Percentiles rank a stretch among this genome's conserved stretches.
These are phyloP conservation scores for Peltaster fructicola DNA, from an alignment of 2,329 filamentous ascomycete genomes.

Conservation along the genomic window DNA sequence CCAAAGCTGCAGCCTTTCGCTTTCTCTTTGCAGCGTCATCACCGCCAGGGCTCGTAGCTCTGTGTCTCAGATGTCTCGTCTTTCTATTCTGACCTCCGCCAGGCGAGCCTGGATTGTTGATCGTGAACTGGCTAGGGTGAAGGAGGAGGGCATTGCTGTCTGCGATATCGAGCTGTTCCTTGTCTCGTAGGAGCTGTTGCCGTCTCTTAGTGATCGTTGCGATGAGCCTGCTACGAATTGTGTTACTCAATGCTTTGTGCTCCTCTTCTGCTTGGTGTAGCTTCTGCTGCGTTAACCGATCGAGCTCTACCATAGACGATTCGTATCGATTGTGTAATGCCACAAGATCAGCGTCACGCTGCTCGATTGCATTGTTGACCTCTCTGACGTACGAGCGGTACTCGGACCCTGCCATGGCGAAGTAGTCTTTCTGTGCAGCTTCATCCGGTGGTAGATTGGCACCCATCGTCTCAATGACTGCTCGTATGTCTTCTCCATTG, in stretches of 20 bases:
- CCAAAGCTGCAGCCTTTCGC: conserved; percentile 34
- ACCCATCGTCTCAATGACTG: conserved; percentile 33
- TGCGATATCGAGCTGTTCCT: conserved; percentile 48
- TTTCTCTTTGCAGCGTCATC: conserved; percentile 36
- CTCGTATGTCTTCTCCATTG: conserved; percentile 46
- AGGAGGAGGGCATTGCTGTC: conserved; percentile 48
- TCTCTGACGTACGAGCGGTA: conserved; percentile 75
- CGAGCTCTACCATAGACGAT: conserved; percentile 36
- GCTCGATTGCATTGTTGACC: conserved; percentile 74
- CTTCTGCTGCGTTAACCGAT: conserved; percentile 40
- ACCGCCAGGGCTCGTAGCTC: conserved; percentile 18
- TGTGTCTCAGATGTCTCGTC: conserved; percentile 42
- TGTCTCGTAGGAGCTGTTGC: conserved; percentile 41
- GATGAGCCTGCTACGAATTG: conserved; percentile 43
- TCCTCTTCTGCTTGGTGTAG: conserved; percentile 46
- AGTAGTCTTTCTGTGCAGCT: conserved; percentile 49
- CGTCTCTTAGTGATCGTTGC: conserved; percentile 40
- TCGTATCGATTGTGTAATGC: conserved; percentile 51
- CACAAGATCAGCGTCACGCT: conserved; percentile 67
- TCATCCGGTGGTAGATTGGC: conserved; percentile 23
- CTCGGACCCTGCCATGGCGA: conserved; percentile 51
- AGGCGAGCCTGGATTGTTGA: conserved; percentile 45
- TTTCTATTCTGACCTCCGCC: conserved; percentile 45
- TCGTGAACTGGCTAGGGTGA: conserved; percentile 48
- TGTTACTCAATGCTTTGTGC: conserved; percentile 39